These are phyloP conservation scores for Talaromyces sp. DNA, from an alignment of 2,329 filamentous ascomycete species.

Conservation along the genomic window DNA sequence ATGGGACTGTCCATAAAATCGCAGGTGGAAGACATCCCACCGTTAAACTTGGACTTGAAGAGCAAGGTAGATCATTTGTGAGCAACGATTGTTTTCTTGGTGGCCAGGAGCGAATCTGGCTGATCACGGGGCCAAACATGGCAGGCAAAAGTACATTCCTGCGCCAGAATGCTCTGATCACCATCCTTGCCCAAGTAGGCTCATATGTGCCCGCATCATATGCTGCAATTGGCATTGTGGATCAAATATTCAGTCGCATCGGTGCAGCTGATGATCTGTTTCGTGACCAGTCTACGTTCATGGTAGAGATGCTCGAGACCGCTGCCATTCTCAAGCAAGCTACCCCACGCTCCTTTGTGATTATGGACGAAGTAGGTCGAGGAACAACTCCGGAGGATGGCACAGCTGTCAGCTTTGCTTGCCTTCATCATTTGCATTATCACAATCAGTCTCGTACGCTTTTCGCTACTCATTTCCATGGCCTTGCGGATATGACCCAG, in stretches of 20 bases:
- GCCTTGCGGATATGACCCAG: conserved; percentile 73
- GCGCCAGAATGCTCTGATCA: conserved; percentile 92
- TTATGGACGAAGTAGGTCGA: conserved; percentile 97
- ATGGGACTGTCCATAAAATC: conserved; percentile 69
- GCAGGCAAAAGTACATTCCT: conserved; percentile 95
- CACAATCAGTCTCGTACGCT: conserved; percentile 77
- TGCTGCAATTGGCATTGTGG: conserved; percentile 86
- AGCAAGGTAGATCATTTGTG: conserved; percentile 79
- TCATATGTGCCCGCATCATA: conserved; percentile 89
- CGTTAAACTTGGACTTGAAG: conserved; percentile 78
- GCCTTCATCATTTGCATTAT: conserved; percentile 78
- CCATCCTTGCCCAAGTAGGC: conserved; percentile 88
- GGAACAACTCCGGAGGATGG: conserved; percentile 95
- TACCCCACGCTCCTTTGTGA: conserved; percentile 82
- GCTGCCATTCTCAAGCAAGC: conserved; percentile 85
- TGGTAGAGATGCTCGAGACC: conserved; percentile 99
- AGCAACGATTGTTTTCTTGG: conserved; percentile 84
- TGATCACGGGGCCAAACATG: conserved; percentile 91
- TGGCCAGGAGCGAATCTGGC: conserved; percentile 69
- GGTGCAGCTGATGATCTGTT: conserved; percentile 96
- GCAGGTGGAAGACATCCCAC: conserved; percentile 88
- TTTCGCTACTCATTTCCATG: conserved; percentile 96
- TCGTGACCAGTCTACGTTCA: conserved; percentile 93
- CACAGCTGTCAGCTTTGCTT: conserved; percentile 84
- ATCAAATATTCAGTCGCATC: conserved; percentile 91